phyloP scores from a whole-genome alignment of 768 basidiomycete genomes.

The Leccinum pellstonianum region DNA sequence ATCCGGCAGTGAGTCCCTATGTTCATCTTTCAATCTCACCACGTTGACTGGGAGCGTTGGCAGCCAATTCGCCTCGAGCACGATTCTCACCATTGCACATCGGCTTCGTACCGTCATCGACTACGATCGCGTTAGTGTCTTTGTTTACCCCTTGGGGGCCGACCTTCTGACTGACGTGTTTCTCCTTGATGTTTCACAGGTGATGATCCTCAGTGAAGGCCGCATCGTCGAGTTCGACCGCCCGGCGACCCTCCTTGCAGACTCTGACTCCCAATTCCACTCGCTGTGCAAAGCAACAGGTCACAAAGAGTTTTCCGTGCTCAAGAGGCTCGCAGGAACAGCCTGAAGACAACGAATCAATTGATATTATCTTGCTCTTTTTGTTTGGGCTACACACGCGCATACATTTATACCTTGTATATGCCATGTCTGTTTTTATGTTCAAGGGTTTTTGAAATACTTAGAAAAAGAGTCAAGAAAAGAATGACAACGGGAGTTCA shows the following conservation, averaged over 20 bases:
- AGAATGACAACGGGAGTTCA: neutral
- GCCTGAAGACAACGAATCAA: slow-evolving; percentile 3
- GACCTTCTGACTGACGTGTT: slow-evolving; percentile 5
- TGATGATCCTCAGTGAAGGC: slow-evolving; percentile 78
- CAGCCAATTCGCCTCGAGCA: slow-evolving; percentile 78
- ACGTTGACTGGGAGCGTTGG: neutral
- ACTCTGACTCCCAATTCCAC: slow-evolving; percentile 62
- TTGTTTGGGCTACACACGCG: neutral
- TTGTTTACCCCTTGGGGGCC: neutral
- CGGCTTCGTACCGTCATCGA: slow-evolving; percentile 78
- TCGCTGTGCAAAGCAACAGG: slow-evolving; percentile 73
- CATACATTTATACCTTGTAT: slow-evolving; percentile 3
- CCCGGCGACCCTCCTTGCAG: slow-evolving; percentile 53
- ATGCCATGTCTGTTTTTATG: slow-evolving; percentile 1
- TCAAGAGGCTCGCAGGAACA: slow-evolving; percentile 63
- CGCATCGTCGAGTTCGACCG: slow-evolving; percentile 76
- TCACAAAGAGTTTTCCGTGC: slow-evolving; percentile 61
- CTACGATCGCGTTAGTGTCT: slow-evolving; percentile 65
- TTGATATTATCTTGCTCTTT: too few species aligned
- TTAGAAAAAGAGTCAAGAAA: neutral
- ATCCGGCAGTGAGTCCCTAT: slow-evolving; percentile 62
- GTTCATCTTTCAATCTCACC: neutral
- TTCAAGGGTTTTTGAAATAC: neutral
- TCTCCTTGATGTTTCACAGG: slow-evolving; percentile 36
- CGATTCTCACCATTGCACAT: slow-evolving; percentile 83